Percentiles rank a stretch among this genome's conserved stretches.
Evolutionary conservation across 2,329 filamentous ascomycete species (phyloP).

Genomic region (Fusarium graminum): DNA sequence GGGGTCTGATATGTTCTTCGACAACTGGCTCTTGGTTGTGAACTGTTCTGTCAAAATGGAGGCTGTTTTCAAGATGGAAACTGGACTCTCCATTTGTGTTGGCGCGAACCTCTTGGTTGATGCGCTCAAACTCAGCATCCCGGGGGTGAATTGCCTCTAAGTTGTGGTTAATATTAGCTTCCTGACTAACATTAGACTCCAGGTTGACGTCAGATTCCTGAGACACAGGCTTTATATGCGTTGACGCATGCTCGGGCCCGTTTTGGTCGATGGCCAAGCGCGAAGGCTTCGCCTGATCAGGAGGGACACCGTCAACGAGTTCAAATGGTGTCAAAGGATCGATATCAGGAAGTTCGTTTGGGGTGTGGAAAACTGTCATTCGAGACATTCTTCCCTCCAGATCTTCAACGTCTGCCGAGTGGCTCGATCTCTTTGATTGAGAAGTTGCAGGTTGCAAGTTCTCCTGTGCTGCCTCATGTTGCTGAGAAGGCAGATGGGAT

Average conservation of each 20-base stretch:
- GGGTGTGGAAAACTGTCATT: slow-evolving; percentile 24
- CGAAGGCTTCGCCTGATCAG: slow-evolving; percentile 15
- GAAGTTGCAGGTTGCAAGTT: not conserved
- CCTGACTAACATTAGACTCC: slow-evolving; percentile 16
- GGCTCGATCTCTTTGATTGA: not conserved
- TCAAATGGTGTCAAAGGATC: slow-evolving; percentile 17
- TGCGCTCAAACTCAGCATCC: slow-evolving; percentile 27
- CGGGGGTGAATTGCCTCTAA: slow-evolving; percentile 10
- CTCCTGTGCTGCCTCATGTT: not conserved
- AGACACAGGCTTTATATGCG: slow-evolving; percentile 6
- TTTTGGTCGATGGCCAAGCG: slow-evolving; percentile 24
- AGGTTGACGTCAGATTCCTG: slow-evolving; percentile 24
- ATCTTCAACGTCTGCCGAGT: slow-evolving; percentile 21
- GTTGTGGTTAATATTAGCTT: slow-evolving; percentile 6
- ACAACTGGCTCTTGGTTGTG: slow-evolving; percentile 33
- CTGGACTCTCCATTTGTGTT: slow-evolving; percentile 16
- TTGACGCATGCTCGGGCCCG: slow-evolving; percentile 4
- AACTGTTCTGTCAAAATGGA: slow-evolving; percentile 42
- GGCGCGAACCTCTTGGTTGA: slow-evolving; percentile 27
- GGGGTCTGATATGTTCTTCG: slow-evolving; percentile 37
- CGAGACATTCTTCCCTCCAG: slow-evolving; percentile 25
- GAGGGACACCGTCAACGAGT: not conserved
- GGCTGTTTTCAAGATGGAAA: slow-evolving; percentile 31
- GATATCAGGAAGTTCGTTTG: slow-evolving; percentile 9
- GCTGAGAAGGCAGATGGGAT: slow-evolving; percentile 1